phyloP scores from a whole-genome alignment of 495 filamentous ascomycete species.

The Aspergillus hancockii region DNA sequence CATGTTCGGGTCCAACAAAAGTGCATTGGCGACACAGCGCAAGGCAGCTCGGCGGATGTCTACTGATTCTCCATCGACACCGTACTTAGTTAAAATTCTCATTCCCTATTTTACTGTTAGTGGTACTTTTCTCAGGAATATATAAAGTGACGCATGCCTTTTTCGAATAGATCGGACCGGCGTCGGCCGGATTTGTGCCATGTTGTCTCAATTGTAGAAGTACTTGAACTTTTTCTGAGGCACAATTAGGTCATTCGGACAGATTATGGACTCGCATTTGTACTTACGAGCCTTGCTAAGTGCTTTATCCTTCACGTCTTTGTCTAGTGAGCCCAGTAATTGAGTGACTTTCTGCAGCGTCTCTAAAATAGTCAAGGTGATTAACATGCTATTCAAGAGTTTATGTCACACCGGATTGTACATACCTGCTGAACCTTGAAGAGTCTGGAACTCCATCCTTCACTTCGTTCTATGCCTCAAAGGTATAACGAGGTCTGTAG shows the following conservation, averaged over 20 bases:
- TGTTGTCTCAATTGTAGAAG: constrained; percentile 79
- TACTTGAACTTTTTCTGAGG: constrained; percentile 58
- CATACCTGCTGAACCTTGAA: constrained; percentile 39
- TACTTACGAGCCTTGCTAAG: constrained; percentile 59
- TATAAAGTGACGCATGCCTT: constrained; percentile 50
- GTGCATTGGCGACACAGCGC: constrained; percentile 82
- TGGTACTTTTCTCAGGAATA: not conserved
- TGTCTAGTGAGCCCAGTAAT: constrained; percentile 57
- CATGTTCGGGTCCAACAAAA: constrained; percentile 69
- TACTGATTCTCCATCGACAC: constrained; percentile 59
- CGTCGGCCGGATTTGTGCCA: constrained; percentile 67
- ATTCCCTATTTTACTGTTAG: constrained; percentile 64
- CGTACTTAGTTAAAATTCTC: constrained; percentile 67
- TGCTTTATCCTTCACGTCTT: constrained; percentile 55
- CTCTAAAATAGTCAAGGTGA: constrained; percentile 40
- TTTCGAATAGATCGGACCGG: constrained; percentile 79
- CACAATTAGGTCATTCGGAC: not conserved
- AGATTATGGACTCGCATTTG: constrained; percentile 8
- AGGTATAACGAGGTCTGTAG: not conserved
- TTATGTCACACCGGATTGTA: constrained; percentile 3
- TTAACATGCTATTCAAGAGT: constrained; percentile 21
- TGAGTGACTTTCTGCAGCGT: constrained; percentile 64
- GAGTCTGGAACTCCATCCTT: constrained; percentile 30
- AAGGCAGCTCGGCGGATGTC: constrained; percentile 75
- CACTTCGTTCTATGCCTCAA: not conserved